phyloP scores from a whole-genome alignment of 768 basidiomycete genomes.

The Solioccasus polychromus region DNA sequence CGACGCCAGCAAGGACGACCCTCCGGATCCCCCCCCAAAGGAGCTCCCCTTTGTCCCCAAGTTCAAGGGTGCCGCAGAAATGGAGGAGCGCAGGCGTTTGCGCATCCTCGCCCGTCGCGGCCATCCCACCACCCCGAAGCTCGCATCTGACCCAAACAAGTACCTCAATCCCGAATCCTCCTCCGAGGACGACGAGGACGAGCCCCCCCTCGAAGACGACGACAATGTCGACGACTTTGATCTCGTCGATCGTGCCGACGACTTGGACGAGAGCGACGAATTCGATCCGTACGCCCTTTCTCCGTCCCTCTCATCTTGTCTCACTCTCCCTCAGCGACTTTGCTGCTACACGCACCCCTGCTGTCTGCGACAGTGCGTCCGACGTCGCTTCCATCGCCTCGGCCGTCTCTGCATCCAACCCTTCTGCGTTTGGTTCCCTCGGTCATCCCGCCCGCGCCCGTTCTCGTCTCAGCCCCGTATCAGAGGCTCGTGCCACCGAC shows the following conservation, averaged over 20 bases:
- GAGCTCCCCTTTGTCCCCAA: conserved; percentile 66
- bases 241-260: conserved; percentile 44
- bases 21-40: conserved; percentile 42
- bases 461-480: conserved; percentile 60
- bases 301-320: background rate
- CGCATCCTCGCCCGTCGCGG: conserved; percentile 63
- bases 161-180: conserved; percentile 46
- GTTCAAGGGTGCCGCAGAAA: conserved; percentile 83
- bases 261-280: conserved; percentile 66
- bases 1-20: conserved; percentile 14
- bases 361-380: conserved; percentile 59
- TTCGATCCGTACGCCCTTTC: conserved; percentile 69
- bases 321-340: conserved; percentile 52
- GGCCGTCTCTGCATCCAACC: conserved; percentile 50
- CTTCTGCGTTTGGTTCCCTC: conserved; percentile 53
- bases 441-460: conserved; percentile 38
- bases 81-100: conserved; percentile 68
- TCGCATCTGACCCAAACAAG: conserved; percentile 25
- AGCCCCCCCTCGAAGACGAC: conserved; percentile 44
- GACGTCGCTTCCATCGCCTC: conserved; percentile 58
- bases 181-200: conserved; percentile 55
- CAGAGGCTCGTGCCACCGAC: conserved; percentile 45
- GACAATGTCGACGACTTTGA: conserved; percentile 52
- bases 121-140: conserved; percentile 29
- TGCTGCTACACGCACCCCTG: conserved; percentile 51